Evolutionary conservation across 1,139 yeast genomes (phyloP), one percentile per base, ranked within the genome.

Genomic region (Yamadazyma friedrichii): DNA sequence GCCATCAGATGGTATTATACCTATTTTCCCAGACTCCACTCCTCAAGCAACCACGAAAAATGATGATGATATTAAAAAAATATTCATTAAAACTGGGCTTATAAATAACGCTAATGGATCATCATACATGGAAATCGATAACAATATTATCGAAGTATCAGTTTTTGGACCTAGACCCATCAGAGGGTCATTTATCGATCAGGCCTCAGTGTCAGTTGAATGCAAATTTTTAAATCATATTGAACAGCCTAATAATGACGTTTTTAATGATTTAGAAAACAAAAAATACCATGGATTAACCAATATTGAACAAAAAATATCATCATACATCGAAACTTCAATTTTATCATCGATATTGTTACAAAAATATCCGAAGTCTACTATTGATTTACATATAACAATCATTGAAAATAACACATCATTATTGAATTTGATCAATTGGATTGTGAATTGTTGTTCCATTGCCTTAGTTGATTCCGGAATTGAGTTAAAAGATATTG

Each of bases 101-200:
- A 79, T 85, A 15, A 76, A 78, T 31, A 87, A 86, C 50, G 84
- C 93, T 35, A 84, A 83, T 54, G 98, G 98, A 2, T 88, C 96
- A 9, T 77, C 94, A 10, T 86, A 84, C 53, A 59, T 88, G 30
- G 97, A 91, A 59, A 71, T 76, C 10, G 84, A 78, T 12, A 75
- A 74, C 39, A 77, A 80, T 25, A 72, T 82, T 31, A 64, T 89
- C 6, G 80, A 84, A 45, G 83, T 84, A 1, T 76, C 89, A 1
- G 84, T 91, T 0, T 88, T 84, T 61, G 98, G 97, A 0, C 97
- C 98, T 9, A 74, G 93, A 49, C 96, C 97, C 6, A 82, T 86
- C 37, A 71, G 88, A 47, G 89, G 91, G 0, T 77, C 88, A 1
- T 87, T 86, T 58, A 72, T 80, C 27, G 82, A 84, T 33, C 70